Evolutionary conservation across 1,139 yeast species (phyloP).

Genomic region (Blastobotrys elegans): DNA sequence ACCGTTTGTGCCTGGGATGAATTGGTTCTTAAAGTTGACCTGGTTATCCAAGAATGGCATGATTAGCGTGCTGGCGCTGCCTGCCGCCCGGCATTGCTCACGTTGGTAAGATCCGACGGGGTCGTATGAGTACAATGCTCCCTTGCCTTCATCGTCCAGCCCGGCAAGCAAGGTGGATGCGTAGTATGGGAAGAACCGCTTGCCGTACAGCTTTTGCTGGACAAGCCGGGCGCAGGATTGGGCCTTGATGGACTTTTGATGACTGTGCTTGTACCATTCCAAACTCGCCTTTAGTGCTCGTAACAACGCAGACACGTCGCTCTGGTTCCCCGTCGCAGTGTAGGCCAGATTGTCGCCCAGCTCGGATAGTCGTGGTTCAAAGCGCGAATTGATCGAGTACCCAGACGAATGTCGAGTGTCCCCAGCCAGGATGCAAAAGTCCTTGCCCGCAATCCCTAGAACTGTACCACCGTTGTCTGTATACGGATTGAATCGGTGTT

Average conservation of each 20-base stretch:
- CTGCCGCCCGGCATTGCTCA: constrained; percentile 97
- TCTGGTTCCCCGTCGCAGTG: constrained; percentile 95
- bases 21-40: constrained; percentile 91
- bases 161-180: constrained; percentile 95
- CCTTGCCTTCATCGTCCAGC: constrained; percentile 88
- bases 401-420: constrained; percentile 97
- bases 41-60: constrained; percentile 98
- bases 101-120: constrained; percentile 98
- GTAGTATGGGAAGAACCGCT: constrained; percentile 94
- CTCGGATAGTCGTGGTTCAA: constrained; percentile 84
- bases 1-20: constrained; percentile 71
- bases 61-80: constrained; percentile 91
- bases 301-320: constrained; percentile 85
- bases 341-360: constrained; percentile 85
- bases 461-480: constrained; percentile 97
- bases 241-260: constrained; percentile 65
- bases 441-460: constrained; percentile 95
- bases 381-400: constrained; percentile 86
- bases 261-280: constrained; percentile 92
- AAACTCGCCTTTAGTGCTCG: constrained; percentile 69
- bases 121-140: constrained; percentile 92
- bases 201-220: constrained; percentile 86
- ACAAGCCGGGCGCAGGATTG: constrained; percentile 83
- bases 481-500: constrained; percentile 93
- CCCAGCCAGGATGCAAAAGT: constrained; percentile 94